A percentile compares a stretch with the other conserved stretches of the same genome.
Conservation (phyloP, 768 basidiomycete species). For the Phaeotremella fagi region DNA sequence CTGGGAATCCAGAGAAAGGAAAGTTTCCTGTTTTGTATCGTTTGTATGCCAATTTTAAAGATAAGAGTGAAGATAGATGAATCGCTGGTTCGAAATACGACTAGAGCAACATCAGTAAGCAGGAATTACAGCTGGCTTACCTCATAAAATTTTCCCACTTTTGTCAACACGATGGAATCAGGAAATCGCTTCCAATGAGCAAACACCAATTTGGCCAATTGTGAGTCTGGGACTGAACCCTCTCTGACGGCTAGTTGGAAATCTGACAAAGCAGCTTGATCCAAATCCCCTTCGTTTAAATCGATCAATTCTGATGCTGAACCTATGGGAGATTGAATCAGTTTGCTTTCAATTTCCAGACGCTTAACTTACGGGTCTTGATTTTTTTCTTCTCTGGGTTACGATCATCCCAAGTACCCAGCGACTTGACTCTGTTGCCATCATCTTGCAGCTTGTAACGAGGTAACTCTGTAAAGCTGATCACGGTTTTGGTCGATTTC, state of each 20-base stretch:
- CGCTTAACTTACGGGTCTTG: neutral
- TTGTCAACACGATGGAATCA: slow-evolving; percentile 81
- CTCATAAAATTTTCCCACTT: slow-evolving; percentile 95
- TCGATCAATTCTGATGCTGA: too few relatives aligned
- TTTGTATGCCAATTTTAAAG: slow-evolving; percentile 63
- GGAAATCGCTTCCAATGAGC: slow-evolving; percentile 71
- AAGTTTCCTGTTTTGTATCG: slow-evolving; percentile 44
- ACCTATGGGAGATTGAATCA: too few relatives aligned
- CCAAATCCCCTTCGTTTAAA: neutral
- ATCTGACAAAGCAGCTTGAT: neutral
- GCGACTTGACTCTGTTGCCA: neutral
- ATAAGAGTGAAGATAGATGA: slow-evolving; percentile 68
- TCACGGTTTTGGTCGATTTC: neutral
- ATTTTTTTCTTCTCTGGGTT: neutral
- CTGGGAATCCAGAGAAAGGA: slow-evolving; percentile 87
- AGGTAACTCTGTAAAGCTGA: neutral
- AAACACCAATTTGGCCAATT: slow-evolving; percentile 66
- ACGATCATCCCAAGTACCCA: neutral
- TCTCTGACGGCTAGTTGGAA: slow-evolving; percentile 8
- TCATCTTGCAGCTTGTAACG: neutral
- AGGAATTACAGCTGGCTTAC: slow-evolving; percentile 50
- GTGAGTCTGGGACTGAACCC: slow-evolving; percentile 46
- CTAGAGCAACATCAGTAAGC: slow-evolving; percentile 50
- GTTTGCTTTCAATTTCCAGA: neutral
- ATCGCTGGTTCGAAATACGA: slow-evolving; percentile 90